Evolutionary conservation across 805 yeast genomes (phyloP).

Genomic region (Debaryomyces prosopidis): DNA sequence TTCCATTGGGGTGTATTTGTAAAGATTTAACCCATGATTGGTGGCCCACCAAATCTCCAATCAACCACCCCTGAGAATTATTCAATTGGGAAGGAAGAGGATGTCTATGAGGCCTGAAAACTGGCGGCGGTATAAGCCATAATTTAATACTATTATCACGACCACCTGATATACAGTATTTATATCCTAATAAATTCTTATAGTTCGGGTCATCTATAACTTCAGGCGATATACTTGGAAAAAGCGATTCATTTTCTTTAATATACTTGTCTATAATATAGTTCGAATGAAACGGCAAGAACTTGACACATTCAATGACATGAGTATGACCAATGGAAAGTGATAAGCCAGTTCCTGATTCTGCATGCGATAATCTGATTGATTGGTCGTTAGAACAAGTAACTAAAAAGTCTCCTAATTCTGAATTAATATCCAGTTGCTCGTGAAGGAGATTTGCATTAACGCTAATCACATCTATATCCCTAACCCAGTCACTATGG

Average conservation of each 20-base stretch:
- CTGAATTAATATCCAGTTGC: conserved; percentile 8
- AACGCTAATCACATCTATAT: conserved; percentile 45
- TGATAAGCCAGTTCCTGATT: conserved; percentile 66
- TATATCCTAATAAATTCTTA: conserved; percentile 49
- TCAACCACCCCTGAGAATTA: conserved; percentile 59
- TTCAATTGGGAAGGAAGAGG: conserved; percentile 53
- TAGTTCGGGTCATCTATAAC: conserved; percentile 28
- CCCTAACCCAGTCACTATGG: conserved; percentile 88
- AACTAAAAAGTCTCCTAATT: conserved; percentile 56
- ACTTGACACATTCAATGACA: conserved; percentile 72
- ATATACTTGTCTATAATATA: conserved; percentile 48
- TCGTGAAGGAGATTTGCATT: conserved; percentile 14
- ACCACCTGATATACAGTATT: conserved; percentile 75
- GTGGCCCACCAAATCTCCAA: conserved; percentile 69
- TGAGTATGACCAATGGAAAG: conserved; percentile 76
- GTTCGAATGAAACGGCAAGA: conserved; percentile 59
- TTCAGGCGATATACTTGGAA: conserved; percentile 33
- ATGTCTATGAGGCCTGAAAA: conserved; percentile 50
- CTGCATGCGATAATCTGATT: conserved; percentile 63
- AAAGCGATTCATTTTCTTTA: conserved; percentile 27
- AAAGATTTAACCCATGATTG: conserved; percentile 82
- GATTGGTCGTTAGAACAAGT: conserved; percentile 82
- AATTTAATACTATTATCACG: conserved; percentile 73
- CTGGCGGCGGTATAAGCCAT: conserved; percentile 78
- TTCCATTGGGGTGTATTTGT: conserved; percentile 73